Evolutionary conservation across 306 rosid genomes (phyloP), one percentile per base, ranked within the genome.

Genomic region (Hippophae rhamnoides): DNA sequence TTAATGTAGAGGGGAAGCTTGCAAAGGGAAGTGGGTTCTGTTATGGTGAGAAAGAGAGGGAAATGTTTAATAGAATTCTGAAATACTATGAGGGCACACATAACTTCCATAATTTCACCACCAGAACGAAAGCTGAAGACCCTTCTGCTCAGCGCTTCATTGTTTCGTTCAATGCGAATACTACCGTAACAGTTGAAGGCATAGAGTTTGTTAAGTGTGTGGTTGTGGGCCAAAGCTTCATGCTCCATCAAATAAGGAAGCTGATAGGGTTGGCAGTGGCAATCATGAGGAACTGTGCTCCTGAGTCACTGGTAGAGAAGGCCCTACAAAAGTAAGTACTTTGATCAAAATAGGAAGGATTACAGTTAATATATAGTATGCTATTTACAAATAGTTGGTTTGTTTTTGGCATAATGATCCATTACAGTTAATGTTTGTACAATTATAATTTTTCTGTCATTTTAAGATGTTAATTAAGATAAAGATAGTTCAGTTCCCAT

Each of bases 201-300:
- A 79, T 87, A 59, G 89, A 83, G 27, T 87, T 90, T 64, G 86
- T 85, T 6, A 90, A 85, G 78, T 90, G 98, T 49, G 98, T 81
- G 66, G 89, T 90, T 65, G 84, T 85, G 67, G 98, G 98, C 42
- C 95, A 90, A 78, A 90, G 98, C 79, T 90, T 90, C 87, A 90
- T 90, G 96, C 98, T 87, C 80, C 96, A 90, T 79, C 98, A 90
- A 71, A 90, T 90, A 63, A 79, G 96, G 57, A 85, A 90, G 78
- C 76, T 87, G 96, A 87, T 90, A 6, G 98, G 98, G 74, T 76
- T 90, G 62, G 95, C 95, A 0, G 98, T 85, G 74, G 96, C 96
- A 56, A 75, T 87, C 65, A 83, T 87, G 92, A 76, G 98, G 70
- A 81, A 83, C 47, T 79, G 84, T 70, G 87, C 87, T 60, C 83